phyloP scores from a whole-genome alignment of 306 rosid genomes.

The Chamaecrista fasciculata region DNA sequence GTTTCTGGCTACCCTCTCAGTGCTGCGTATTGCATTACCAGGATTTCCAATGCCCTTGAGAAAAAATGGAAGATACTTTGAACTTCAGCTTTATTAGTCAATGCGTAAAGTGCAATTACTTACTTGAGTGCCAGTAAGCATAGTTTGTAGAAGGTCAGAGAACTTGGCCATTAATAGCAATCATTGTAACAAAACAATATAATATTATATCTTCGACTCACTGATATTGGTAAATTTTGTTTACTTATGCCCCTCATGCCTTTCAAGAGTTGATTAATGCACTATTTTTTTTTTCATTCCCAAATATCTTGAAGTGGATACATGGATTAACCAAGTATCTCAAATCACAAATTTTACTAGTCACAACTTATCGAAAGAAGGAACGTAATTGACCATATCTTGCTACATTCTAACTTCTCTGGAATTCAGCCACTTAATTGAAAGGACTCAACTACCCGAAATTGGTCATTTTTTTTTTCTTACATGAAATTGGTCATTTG shows the following conservation, averaged over 20 bases:
- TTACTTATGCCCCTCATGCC: background rate
- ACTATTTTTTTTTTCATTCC: background rate
- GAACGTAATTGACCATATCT: too few species aligned
- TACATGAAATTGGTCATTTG: background rate
- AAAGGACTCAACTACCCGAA: background rate
- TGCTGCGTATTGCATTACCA: slow-evolving; percentile 67
- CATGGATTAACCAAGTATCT: too few species aligned
- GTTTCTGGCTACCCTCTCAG: slow-evolving; percentile 68
- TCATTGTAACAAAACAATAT: slow-evolving; percentile 6
- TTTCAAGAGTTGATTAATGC: background rate
- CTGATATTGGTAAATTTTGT: background rate
- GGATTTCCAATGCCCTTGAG: slow-evolving; percentile 55
- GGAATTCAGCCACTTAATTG: too few species aligned
- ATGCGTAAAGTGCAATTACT: background rate
- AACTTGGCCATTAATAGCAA: background rate
- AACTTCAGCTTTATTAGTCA: slow-evolving; percentile 20
- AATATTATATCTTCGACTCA: background rate
- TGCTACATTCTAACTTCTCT: too few species aligned
- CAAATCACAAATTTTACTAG: too few species aligned
- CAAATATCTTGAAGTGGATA: background rate
- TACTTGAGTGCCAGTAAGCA: background rate
- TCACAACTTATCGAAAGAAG: too few species aligned
- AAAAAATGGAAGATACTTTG: slow-evolving; percentile 59
- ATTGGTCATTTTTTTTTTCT: too few species aligned
- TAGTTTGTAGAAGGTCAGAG: slow-evolving; percentile 2